phyloP scores from a whole-genome alignment of 768 basidiomycete genomes.

The Russula virescens region DNA sequence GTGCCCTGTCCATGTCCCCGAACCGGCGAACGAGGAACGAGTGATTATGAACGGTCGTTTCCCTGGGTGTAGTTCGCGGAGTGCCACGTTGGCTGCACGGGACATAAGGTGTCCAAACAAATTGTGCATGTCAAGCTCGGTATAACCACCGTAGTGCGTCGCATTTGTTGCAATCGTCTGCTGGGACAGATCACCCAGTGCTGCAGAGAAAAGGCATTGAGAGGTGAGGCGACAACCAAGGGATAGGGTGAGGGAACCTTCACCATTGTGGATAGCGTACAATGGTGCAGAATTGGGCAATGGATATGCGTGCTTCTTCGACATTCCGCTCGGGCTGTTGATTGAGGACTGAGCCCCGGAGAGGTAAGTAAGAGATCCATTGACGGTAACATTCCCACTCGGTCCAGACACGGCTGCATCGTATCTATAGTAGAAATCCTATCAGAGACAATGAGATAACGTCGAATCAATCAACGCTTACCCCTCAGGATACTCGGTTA shows the following conservation, averaged over 20 bases:
- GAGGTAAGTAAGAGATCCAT: constrained; percentile 54
- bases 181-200: constrained; percentile 44
- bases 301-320: constrained; percentile 37
- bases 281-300: constrained; percentile 54
- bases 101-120: constrained; percentile 70
- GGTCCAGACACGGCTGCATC: constrained; percentile 55
- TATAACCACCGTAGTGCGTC: constrained; percentile 55
- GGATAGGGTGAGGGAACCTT: constrained; percentile 13
- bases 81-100: constrained; percentile 54
- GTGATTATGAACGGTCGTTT: constrained; percentile 67
- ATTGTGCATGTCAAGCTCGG: constrained; percentile 65
- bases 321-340: constrained; percentile 19
- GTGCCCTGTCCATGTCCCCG: constrained; percentile 67
- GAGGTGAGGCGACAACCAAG: not conserved
- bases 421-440: constrained; percentile 40
- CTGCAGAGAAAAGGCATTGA: constrained; percentile 30
- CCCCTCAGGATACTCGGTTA: constrained; percentile 68
- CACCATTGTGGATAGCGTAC: constrained; percentile 70
- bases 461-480: constrained; percentile 26
- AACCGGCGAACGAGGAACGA: constrained; percentile 62
- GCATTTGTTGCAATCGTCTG: constrained; percentile 66
- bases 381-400: constrained; percentile 71
- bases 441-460: not conserved
- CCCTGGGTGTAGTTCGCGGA: constrained; percentile 48
- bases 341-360: constrained; percentile 23